A percentile compares a stretch with the other conserved stretches of the same genome.
Conservation (phyloP, 2,329 filamentous ascomycete species). For the Talaromyces sp. region DNA sequence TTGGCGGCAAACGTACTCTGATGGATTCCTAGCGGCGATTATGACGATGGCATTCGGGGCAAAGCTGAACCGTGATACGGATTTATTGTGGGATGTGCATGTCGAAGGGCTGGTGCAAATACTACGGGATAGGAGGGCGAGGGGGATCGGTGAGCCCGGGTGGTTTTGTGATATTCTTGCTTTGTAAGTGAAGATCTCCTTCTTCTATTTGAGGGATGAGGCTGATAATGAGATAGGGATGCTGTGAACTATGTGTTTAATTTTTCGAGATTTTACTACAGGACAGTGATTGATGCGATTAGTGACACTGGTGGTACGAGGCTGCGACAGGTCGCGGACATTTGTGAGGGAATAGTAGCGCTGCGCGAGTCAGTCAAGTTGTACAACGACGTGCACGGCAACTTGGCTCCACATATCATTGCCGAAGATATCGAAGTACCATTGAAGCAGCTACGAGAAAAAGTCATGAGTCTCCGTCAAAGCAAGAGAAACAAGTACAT, state of each 20-base stretch:
- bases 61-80: conserved; percentile 19
- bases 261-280: conserved; percentile 22
- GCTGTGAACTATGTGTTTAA: conserved; percentile 25
- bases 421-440: not conserved
- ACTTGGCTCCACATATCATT: not conserved
- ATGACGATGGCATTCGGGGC: conserved; percentile 27
- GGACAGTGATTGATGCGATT: conserved; percentile 5
- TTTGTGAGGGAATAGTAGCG: not conserved
- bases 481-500: conserved; percentile 2
- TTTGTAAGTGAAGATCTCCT: not conserved
- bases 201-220: not conserved
- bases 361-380: conserved; percentile 1
- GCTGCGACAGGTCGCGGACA: not conserved
- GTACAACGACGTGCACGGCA: not conserved
- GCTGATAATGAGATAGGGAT: conserved; percentile 22
- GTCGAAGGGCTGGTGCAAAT: conserved; percentile 11
- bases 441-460: not conserved
- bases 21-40: conserved; percentile 25
- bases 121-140: not conserved
- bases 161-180: conserved; percentile 12
- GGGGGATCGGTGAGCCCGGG: not conserved
- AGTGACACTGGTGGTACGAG: conserved; percentile 6
- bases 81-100: conserved; percentile 21
- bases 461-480: not conserved
- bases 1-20: conserved; percentile 19